phyloP scores from a whole-genome alignment of 163 green algal genomes.

The Chloromonas sp. region DNA sequence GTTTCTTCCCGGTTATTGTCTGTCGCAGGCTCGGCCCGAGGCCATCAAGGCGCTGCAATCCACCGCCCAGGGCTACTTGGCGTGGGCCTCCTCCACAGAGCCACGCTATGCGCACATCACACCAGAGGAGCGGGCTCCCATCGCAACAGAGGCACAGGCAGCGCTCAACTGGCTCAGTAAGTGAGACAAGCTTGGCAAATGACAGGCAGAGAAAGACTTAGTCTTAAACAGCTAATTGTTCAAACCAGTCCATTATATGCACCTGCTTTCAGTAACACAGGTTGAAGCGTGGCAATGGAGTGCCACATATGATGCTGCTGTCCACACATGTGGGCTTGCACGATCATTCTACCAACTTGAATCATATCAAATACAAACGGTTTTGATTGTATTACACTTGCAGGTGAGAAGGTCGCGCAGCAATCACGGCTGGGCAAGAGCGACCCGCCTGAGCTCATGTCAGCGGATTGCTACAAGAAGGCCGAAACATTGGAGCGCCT shows the following conservation, averaged over 20 bases:
- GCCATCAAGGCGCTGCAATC: conserved; percentile 27
- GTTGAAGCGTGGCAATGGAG: not conserved
- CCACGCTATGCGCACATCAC: conserved; percentile 75
- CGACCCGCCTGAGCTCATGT: conserved; percentile 62
- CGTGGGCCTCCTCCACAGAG: conserved; percentile 38
- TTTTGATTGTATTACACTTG: not conserved
- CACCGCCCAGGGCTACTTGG: conserved; percentile 43
- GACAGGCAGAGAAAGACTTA: not conserved
- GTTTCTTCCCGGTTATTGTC: too few relatives aligned
- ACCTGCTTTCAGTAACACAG: not conserved
- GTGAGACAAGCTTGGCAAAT: not conserved
- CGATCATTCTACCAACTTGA: too few relatives aligned
- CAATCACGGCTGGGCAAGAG: conserved; percentile 52
- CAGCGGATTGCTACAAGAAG: conserved; percentile 70
- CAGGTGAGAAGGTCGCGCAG: conserved; percentile 42
- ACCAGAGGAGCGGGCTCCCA: conserved; percentile 56
- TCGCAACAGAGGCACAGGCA: conserved; percentile 79
- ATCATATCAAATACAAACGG: too few relatives aligned
- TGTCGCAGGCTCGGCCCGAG: conserved; percentile 31
- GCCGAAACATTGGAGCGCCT: conserved; percentile 60
- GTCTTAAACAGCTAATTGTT: not conserved
- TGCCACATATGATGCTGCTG: not conserved
- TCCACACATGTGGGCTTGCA: too few relatives aligned
- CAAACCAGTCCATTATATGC: not conserved
- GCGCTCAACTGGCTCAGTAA: conserved; percentile 69